These are phyloP conservation scores for Acanthamoeba culbertsoni DNA, from an alignment of 208 protist genomes.

Conservation along the genomic window DNA sequence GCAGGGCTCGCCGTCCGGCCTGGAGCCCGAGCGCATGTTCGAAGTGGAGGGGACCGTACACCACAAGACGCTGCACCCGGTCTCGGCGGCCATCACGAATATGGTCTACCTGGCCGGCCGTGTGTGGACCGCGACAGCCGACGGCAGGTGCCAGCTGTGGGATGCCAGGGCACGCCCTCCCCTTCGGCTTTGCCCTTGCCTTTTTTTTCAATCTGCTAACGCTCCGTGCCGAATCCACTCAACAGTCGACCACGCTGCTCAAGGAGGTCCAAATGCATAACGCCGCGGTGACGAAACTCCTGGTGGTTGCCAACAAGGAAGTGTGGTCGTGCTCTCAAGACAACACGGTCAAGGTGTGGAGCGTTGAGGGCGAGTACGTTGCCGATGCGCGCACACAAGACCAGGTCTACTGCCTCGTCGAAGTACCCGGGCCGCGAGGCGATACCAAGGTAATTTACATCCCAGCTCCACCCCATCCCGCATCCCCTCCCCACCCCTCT, in stretches of 20 bases:
- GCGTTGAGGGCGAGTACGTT: background rate
- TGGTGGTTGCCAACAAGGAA: background rate
- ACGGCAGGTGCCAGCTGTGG: conserved; percentile 8
- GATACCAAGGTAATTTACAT: conserved; percentile 12
- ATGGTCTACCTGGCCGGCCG: background rate
- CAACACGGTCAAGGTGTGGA: conserved; percentile 26
- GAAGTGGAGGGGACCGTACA: background rate
- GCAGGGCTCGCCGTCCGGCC: background rate
- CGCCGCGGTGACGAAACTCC: background rate
- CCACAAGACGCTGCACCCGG: background rate
- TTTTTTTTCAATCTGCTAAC: background rate
- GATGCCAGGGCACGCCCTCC: background rate
- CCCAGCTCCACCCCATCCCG: background rate
- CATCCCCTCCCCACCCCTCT: background rate
- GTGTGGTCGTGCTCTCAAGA: conserved; percentile 1
- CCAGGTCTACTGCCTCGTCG: conserved; percentile 9
- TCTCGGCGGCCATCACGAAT: background rate
- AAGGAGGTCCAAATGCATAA: conserved; percentile 29
- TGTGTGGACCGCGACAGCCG: background rate
- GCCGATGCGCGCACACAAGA: conserved; percentile 17
- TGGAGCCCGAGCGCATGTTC: background rate
- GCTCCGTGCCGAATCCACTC: background rate
- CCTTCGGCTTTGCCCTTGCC: too few relatives aligned
- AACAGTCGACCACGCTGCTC: background rate
- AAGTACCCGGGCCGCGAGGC: background rate